Evolutionary conservation across 2,329 filamentous ascomycete species (phyloP), one percentile per base, ranked within the genome.

Genomic region (Didymellaceae sp.): DNA sequence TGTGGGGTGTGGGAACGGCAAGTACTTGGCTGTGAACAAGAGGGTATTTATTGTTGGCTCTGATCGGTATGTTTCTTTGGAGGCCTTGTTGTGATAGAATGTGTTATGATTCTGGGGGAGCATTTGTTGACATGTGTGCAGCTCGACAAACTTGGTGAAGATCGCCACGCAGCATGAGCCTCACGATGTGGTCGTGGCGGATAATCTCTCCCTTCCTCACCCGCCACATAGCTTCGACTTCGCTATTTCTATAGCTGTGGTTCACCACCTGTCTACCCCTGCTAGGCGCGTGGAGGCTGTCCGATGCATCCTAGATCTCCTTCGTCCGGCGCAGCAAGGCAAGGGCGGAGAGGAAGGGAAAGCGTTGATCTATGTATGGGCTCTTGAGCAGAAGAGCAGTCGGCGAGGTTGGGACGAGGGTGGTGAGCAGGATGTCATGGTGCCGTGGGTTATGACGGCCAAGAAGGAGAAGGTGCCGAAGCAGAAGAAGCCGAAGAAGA

Each of bases 1-100:
- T 74, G 81, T 97, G 48, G 94, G 94, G 54, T 97, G 94, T 75
- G 94, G 94, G 52, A 99, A 99, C 76, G 94, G 94, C 61, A 97
- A 97, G 79, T 97, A 97, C 72, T 79, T 97, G 54, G 78, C 82
- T 53, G 88, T 96, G 49, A 95, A 95, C 74, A 81, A 80, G 17
- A 75, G 84, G 62, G 76, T 96, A 39, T 91, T 89, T 76, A 87
- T 97, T 45, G 72, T 97, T 52, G 93, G 86, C 49, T 93, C 88
- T 47, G 94, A 97, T 77, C 84, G 91, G 78, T 95, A 85, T 63
- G 79, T 78, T 18, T 76, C 13, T 8, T 7, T 25, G 11, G 7
- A 25, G n/a, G n/a, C 11, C 24, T 25, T 25, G 24, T 25, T 25
- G 11, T 25, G 24, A 25, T 7, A 11, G 7, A 6, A 1, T 25